Conservation (phyloP, 2,329 filamentous ascomycete genomes). For the Scedosporium aurantiacum region DNA sequence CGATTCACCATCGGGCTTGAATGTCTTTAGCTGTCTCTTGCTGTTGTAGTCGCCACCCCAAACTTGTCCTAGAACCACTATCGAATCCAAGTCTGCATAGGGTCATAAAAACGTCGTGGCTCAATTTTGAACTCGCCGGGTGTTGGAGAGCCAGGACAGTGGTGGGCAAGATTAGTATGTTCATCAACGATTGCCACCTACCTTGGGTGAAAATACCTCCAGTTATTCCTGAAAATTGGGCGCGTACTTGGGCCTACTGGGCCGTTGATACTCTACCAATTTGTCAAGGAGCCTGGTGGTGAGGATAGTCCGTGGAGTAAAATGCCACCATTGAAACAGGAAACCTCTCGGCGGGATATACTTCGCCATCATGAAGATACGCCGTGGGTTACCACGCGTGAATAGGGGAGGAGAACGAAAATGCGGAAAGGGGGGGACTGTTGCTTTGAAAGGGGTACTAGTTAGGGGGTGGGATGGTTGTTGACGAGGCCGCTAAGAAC, state of each 20-base stretch:
- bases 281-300: neutral
- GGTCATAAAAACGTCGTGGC: too few relatives aligned
- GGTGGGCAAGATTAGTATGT: constrained; percentile 3
- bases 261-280: neutral
- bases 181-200: constrained; percentile 7
- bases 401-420: neutral
- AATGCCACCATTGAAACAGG: neutral
- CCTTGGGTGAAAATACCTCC: constrained; percentile 5
- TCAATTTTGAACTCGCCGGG: neutral
- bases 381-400: neutral
- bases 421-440: neutral
- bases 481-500: constrained; percentile 10
- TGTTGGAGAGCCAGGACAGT: neutral
- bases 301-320: neutral
- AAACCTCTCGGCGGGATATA: too few relatives aligned
- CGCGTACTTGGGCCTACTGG: neutral
- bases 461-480: neutral
- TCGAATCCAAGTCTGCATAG: neutral
- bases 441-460: neutral
- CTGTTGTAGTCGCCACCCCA: too few relatives aligned
- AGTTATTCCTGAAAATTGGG: neutral
- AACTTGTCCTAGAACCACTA: too few relatives aligned
- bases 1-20: too few relatives aligned
- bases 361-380: too few relatives aligned
- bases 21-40: too few relatives aligned